Evolutionary conservation across 1,284 basidiomycete genomes (phyloP).

Genomic region (Leucoagaricus sp.): DNA sequence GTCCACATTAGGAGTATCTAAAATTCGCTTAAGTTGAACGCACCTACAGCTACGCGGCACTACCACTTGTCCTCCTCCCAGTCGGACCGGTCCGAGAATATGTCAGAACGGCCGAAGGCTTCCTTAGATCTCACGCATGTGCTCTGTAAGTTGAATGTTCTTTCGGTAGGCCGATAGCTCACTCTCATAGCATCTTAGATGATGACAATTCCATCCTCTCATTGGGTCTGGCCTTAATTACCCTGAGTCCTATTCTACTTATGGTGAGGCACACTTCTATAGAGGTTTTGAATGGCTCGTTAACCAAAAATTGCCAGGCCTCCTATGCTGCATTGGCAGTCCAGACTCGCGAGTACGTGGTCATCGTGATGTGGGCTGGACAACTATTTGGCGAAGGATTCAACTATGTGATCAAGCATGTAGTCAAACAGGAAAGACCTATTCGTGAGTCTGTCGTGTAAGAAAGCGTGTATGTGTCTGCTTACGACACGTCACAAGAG

Average conservation of each 20-base stretch:
- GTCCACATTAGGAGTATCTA: no score
- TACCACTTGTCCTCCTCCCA: background rate
- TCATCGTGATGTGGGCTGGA: slow-evolving; percentile 83
- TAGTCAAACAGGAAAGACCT: slow-evolving; percentile 72
- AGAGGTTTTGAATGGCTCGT: background rate
- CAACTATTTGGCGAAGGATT: slow-evolving; percentile 75
- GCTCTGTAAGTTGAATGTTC: slow-evolving; percentile 25
- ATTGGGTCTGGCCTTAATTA: slow-evolving; percentile 65
- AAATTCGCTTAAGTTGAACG: no score
- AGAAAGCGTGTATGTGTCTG: background rate
- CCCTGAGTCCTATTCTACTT: slow-evolving; percentile 73
- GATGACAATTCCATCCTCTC: slow-evolving; percentile 66
- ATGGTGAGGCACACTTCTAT: slow-evolving; percentile 61
- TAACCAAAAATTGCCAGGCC: slow-evolving; percentile 48
- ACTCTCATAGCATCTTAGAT: slow-evolving; percentile 43
- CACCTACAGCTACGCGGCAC: no score
- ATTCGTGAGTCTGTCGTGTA: slow-evolving; percentile 43
- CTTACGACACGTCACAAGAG: slow-evolving; percentile 34
- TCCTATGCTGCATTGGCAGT: slow-evolving; percentile 78
- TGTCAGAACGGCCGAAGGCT: slow-evolving; percentile 23
- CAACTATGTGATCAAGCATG: slow-evolving; percentile 72
- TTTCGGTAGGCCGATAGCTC: background rate
- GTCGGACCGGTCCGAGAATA: background rate
- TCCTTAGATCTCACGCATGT: slow-evolving; percentile 35
- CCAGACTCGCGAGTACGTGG: slow-evolving; percentile 75